Evolutionary conservation across 164 flowering plant species (phyloP), one percentile per base, ranked within the genome.

Genomic region (Magnolia changhungtana): DNA sequence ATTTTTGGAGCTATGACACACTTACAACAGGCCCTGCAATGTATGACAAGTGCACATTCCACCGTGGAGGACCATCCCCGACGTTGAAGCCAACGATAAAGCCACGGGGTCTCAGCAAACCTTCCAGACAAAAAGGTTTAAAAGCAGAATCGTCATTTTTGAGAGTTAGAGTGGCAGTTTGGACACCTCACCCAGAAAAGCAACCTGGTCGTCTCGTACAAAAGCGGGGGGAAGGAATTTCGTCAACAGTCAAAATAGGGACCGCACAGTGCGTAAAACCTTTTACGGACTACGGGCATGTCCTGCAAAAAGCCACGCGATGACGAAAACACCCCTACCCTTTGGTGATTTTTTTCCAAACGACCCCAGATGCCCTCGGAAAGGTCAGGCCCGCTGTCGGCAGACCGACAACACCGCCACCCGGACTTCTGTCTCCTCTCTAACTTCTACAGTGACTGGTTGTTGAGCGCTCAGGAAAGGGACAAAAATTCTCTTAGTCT

Each of bases 161-260:
- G 7, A 7, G 1, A n/a, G 66, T n/a, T 63, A 2, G 27, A 21
- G 68, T 21, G 68, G 16, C 68, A 24, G 21, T 65, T 63, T 65
- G 11, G 29, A 21, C 4, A 6, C 68, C 68, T 23, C 8, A 19
- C 1, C 29, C 68, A 23, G 27, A 4, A 4, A 65, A 11, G 11
- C 20, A 65, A n/a, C 65, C 21, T 21, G 65, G 65, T 63, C 65
- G 68, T 8, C 49, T 29, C 13, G 71, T 18, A 67, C 68, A 29
- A 29, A 16, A 50, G 37, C 3, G 68, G 7, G 49, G 20, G 6
- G 11, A 67, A 5, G 71, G 31, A 67, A 67, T 67, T 31, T 37
- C 71, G 71, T 67, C 71, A 67, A 67, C 50, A 16, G 71, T 67
- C 71, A 67, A 67, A 67, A 14, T 9, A 4, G 24, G 67, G 23